A percentile compares a stretch with the other conserved stretches of the same genome.
phyloP scores from a whole-genome alignment of 306 rosid genomes.

The Castanea mollissima region DNA sequence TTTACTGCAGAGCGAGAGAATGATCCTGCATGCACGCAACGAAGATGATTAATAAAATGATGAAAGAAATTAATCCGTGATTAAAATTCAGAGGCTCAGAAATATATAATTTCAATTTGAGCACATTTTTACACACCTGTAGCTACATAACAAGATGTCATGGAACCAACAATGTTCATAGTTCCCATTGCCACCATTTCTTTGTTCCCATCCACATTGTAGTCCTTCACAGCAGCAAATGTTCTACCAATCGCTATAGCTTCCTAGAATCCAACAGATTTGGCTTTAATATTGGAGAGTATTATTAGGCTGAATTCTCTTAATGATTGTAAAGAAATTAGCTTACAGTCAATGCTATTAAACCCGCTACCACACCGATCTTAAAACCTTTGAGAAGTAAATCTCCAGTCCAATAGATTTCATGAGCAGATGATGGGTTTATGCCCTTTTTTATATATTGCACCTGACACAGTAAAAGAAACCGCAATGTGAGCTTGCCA shows the following conservation, averaged over 20 bases:
- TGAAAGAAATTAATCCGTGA: background rate
- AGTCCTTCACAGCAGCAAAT: conserved; percentile 78
- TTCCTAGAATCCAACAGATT: conserved; percentile 45
- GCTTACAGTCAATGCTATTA: conserved; percentile 79
- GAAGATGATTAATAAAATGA: background rate
- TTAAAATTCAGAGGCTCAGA: background rate
- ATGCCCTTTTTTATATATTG: conserved; percentile 46
- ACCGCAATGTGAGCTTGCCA: background rate
- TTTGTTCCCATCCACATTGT: conserved; percentile 75
- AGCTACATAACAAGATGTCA: conserved; percentile 81
- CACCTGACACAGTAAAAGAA: conserved; percentile 47
- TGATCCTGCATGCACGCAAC: conserved; percentile 48
- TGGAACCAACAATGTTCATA: conserved; percentile 77
- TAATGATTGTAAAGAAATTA: background rate
- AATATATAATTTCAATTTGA: background rate
- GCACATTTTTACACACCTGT: conserved; percentile 44
- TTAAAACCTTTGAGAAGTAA: conserved; percentile 48
- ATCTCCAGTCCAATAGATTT: conserved; percentile 64
- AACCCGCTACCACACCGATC: conserved; percentile 63
- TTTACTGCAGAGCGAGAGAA: conserved; percentile 92
- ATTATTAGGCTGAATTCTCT: background rate
- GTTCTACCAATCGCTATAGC: conserved; percentile 94
- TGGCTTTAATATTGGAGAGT: background rate
- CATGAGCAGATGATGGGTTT: conserved; percentile 58
- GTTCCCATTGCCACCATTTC: conserved; percentile 96